A percentile compares a stretch with the other conserved stretches of the same genome.
Evolutionary conservation across 2,329 filamentous ascomycete species (phyloP).

Genomic region (Xylariaceae sp.): DNA sequence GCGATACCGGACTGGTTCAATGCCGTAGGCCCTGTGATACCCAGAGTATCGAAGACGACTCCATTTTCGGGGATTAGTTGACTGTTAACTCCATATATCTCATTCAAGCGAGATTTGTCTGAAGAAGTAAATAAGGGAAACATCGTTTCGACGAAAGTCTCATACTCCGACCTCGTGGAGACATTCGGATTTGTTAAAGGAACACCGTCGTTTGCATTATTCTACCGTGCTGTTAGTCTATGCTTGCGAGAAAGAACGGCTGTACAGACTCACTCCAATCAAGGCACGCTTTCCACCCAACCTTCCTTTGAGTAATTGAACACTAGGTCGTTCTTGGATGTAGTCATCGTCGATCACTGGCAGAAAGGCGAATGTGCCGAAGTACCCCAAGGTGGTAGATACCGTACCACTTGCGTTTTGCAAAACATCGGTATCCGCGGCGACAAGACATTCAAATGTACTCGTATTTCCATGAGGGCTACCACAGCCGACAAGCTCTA

Average conservation of each 20-base stretch:
- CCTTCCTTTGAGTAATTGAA: conserved; percentile 13
- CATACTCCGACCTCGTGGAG: conserved; percentile 20
- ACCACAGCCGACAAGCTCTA: conserved; percentile 24
- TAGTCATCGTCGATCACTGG: conserved; percentile 28
- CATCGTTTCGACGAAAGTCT: conserved; percentile 23
- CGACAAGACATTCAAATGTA: conserved; percentile 26
- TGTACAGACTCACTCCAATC: conserved; percentile 20
- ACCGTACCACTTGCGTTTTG: conserved; percentile 28
- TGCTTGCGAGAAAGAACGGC: neutral
- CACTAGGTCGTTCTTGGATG: conserved; percentile 22
- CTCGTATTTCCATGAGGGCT: conserved; percentile 7
- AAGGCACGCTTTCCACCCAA: conserved; percentile 24
- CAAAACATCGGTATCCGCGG: conserved; percentile 20
- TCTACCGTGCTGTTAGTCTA: conserved; percentile 21
- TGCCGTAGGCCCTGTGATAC: conserved; percentile 37
- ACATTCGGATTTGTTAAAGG: conserved; percentile 29
- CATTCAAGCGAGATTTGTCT: conserved; percentile 16
- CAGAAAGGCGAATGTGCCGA: conserved; percentile 28
- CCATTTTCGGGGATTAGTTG: conserved; percentile 8
- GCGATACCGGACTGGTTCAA: conserved; percentile 42
- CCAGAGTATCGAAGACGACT: conserved; percentile 34
- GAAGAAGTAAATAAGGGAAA: conserved; percentile 23
- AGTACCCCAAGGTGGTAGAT: conserved; percentile 26
- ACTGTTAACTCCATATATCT: conserved; percentile 19
- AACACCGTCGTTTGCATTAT: conserved; percentile 33